Percentiles rank a stretch among this genome's conserved stretches.
phyloP scores from a whole-genome alignment of 108 stramenopile species.

The Cyclotella choctawhatcheeana region DNA sequence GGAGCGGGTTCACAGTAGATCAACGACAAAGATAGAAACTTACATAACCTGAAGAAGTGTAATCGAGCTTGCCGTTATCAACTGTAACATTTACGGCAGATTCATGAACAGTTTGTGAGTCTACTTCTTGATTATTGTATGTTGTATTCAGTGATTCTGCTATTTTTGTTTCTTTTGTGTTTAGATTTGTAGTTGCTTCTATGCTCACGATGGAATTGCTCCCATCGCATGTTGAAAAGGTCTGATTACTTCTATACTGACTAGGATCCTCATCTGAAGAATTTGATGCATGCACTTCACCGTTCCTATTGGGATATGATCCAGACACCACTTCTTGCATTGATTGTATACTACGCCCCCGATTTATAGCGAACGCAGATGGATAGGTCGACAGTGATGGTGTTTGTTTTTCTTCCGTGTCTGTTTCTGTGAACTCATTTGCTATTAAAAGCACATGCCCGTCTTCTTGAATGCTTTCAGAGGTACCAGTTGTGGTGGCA shows the following conservation, averaged over 20 bases:
- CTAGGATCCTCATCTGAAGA: too few species aligned
- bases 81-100: too few species aligned
- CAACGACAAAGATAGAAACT: too few species aligned
- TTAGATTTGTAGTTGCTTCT: neutral
- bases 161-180: neutral
- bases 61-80: conserved; percentile 5
- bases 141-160: neutral
- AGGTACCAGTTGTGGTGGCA: neutral
- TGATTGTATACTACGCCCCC: neutral
- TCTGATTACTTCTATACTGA: too few species aligned
- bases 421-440: neutral
- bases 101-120: neutral
- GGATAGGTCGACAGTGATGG: neutral
- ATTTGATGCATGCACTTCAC: too few species aligned
- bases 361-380: conserved; percentile 8
- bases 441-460: neutral
- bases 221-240: too few species aligned
- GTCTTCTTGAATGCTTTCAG: conserved; percentile 5
- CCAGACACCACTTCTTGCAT: neutral
- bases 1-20: too few species aligned
- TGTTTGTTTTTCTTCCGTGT: too few species aligned
- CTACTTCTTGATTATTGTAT: neutral
- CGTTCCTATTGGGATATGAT: too few species aligned
- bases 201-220: neutral
- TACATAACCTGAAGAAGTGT: conserved; percentile 41